Base-by-base conservation (phyloP, 2,329 filamentous ascomycete species). In the Bipolaris zeicola region DNA sequence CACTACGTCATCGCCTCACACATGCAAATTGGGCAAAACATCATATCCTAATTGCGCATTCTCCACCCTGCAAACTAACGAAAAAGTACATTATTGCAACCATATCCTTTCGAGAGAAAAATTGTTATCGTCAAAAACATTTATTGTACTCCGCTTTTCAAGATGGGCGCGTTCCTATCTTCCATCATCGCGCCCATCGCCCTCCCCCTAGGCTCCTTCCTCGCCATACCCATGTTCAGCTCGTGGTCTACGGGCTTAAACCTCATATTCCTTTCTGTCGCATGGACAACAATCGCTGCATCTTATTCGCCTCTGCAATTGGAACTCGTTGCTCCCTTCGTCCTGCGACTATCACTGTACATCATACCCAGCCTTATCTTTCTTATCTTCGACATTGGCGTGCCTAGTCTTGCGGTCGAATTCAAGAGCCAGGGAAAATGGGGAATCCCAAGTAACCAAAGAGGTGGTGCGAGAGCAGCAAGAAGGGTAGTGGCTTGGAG, bases 261-360 rank as follows among this genome's bases (percentile, higher is more conserved):
- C 74, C 79, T 96, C 22, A 79, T 96, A 60, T 93, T 96, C 80
- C 95, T 96, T 77, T 94, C 92, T 75, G 85, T 96, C 79, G 94
- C 91, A 65, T 96, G 92, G 92, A 87, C 87, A 5, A 94, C 91
- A 0, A 83, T 97, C 31, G 86, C 96, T 37, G 80, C 94, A 3
- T 89, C 89, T 6, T 89, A 96, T 67, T 82, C 88, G 1, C 87
- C 90, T 0, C 80, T 95, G 14, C 84, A 86, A 56, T 85, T 96
- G 55, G 91, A 96, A 73, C 73, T 95, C 1, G 80, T 90, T 50
- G 90, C 88, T 52, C 88, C 88, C 0, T 73, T 91, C 5, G 83
- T 85, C 22, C 80, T 92, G 46, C 88, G 90, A 39, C 55, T 88
- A 8, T 63, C 90, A 4, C 87, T 93, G 68, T 96, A 88, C 77